Evolutionary conservation across 2,329 filamentous ascomycete species (phyloP).

Genomic region (Ophiostoma piceae): DNA sequence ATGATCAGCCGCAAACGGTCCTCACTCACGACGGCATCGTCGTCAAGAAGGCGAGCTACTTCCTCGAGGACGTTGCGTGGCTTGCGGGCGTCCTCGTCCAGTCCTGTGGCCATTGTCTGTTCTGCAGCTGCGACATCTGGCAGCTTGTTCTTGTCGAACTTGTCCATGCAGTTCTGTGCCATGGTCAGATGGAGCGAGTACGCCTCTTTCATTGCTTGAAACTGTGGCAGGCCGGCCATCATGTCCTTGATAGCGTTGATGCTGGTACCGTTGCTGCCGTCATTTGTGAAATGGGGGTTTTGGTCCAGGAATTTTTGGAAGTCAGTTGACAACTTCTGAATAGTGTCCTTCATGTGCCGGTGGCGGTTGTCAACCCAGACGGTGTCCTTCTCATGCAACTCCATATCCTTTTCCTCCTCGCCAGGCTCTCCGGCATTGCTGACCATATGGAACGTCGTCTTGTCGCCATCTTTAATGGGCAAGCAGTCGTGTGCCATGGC

Average conservation of each 20-base stretch:
- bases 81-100: conserved; percentile 88
- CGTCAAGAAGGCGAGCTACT: conserved; percentile 80
- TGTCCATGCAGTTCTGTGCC: conserved; percentile 95
- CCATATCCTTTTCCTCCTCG: conserved; percentile 81
- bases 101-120: conserved; percentile 82
- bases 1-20: conserved; percentile 82
- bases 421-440: conserved; percentile 68
- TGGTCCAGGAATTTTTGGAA: conserved; percentile 88
- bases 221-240: conserved; percentile 89
- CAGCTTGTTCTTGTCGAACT: conserved; percentile 79
- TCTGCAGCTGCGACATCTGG: conserved; percentile 82
- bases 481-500: conserved; percentile 95
- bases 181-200: conserved; percentile 94
- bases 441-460: conserved; percentile 74
- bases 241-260: conserved; percentile 94
- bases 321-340: conserved; percentile 85
- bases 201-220: conserved; percentile 89
- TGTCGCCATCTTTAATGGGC: conserved; percentile 81
- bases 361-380: conserved; percentile 96
- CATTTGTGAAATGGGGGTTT: conserved; percentile 86
- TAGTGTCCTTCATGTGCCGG: conserved; percentile 95
- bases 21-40: conserved; percentile 62
- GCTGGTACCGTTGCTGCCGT: conserved; percentile 62
- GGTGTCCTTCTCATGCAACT: conserved; percentile 82
- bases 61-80: conserved; percentile 85